phyloP scores from a whole-genome alignment of 257 asterid species.

The Sherardia arvensis region DNA sequence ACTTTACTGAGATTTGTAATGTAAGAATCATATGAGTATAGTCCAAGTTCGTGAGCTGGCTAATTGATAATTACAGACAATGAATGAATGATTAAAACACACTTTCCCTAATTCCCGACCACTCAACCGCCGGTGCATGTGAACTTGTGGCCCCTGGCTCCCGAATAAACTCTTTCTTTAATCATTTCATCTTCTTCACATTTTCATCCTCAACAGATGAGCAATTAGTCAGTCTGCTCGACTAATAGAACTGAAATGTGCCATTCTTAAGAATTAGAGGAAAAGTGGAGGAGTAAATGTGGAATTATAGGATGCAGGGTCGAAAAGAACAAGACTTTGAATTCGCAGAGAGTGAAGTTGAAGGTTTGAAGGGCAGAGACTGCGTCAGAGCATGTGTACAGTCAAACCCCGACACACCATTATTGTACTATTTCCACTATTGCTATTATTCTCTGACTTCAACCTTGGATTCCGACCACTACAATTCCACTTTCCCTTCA shows the following conservation, averaged over 20 bases:
- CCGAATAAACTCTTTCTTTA: neutral
- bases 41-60: neutral
- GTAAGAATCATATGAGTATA: neutral
- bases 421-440: neutral
- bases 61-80: neutral
- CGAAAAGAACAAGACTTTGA: neutral
- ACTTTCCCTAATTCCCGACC: constrained; percentile 1
- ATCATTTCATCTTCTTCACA: no score
- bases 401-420: neutral
- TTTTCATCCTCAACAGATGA: no score
- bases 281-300: no score
- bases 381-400: neutral
- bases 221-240: no score
- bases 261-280: no score
- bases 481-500: neutral
- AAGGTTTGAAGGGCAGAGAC: neutral
- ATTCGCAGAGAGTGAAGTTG: neutral
- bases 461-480: neutral
- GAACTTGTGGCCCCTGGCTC: neutral
- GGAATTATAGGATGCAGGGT: no score
- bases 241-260: no score
- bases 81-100: no score
- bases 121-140: neutral
- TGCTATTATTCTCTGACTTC: neutral
- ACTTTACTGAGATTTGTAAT: no score